These are phyloP conservation scores for Phalaenopsis hybrid DNA, from an alignment of 116 monocot species.

Conservation along the genomic window DNA sequence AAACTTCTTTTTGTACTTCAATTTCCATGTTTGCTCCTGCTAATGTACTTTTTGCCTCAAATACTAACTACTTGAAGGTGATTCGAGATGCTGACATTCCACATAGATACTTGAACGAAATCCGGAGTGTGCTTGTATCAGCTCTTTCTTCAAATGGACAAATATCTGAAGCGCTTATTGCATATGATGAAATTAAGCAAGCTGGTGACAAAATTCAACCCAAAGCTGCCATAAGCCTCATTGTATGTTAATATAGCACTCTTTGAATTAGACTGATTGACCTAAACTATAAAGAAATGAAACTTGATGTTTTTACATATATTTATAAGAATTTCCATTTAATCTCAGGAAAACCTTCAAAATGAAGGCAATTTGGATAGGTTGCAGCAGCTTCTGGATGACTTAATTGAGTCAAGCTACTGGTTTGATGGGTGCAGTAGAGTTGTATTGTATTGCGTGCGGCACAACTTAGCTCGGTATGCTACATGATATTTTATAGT, in stretches of 20 bases:
- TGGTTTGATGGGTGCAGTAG: slow-evolving; percentile 90
- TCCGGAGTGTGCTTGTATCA: slow-evolving; percentile 60
- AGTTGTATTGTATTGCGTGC: slow-evolving; percentile 71
- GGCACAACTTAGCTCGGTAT: slow-evolving; percentile 42
- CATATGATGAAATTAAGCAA: slow-evolving; percentile 78
- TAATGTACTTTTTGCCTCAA: background rate
- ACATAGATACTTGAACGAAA: slow-evolving; percentile 39
- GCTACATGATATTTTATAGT: slow-evolving; percentile 6
- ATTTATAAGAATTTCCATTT: slow-evolving; percentile 5
- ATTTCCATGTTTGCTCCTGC: background rate
- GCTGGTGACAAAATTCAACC: slow-evolving; percentile 44
- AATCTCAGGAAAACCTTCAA: slow-evolving; percentile 50
- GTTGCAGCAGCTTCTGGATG: slow-evolving; percentile 61
- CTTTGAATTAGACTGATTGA: background rate
- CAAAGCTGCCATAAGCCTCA: slow-evolving; percentile 57
- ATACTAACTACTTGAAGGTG: slow-evolving; percentile 36
- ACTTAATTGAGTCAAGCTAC: slow-evolving; percentile 42
- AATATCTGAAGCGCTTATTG: slow-evolving; percentile 54
- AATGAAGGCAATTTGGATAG: slow-evolving; percentile 61
- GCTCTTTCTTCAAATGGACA: slow-evolving; percentile 75
- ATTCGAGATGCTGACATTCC: slow-evolving; percentile 41
- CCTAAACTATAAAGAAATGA: background rate
- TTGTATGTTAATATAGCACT: slow-evolving; percentile 40
- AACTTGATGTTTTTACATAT: background rate
- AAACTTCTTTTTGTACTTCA: background rate